Evolutionary conservation across 495 filamentous ascomycete species (phyloP).

Genomic region (Neurospora tetraspora): DNA sequence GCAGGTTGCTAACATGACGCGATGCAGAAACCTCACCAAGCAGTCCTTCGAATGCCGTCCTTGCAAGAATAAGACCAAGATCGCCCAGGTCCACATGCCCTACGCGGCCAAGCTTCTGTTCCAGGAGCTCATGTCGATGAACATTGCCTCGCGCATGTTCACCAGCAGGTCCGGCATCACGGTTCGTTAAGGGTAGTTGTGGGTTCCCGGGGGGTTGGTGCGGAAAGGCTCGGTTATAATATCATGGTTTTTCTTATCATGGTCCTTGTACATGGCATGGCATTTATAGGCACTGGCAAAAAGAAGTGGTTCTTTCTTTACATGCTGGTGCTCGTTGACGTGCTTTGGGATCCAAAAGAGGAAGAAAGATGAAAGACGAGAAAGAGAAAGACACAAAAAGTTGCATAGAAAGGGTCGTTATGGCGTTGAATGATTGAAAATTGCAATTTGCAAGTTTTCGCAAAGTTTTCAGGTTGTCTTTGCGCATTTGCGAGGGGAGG

Average conservation of each 20-base stretch:
- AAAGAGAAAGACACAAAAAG: background rate
- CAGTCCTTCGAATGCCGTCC: conserved; percentile 91
- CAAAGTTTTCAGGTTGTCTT: background rate
- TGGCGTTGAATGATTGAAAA: conserved; percentile 6
- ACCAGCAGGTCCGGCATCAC: conserved; percentile 68
- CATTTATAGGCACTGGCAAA: background rate
- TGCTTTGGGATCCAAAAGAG: background rate
- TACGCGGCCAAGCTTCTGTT: conserved; percentile 98
- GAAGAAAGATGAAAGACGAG: background rate
- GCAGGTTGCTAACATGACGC: too few relatives aligned
- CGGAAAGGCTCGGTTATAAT: background rate
- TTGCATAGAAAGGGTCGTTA: conserved; percentile 18
- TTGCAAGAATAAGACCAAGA: conserved; percentile 96
- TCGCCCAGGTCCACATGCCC: conserved; percentile 93
- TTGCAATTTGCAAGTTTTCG: background rate
- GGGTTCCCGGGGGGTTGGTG: background rate
- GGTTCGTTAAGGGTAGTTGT: conserved; percentile 39
- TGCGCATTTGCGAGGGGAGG: background rate
- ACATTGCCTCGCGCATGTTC: conserved; percentile 95
- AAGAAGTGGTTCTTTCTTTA: background rate
- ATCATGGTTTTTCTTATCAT: background rate
- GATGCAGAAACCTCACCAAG: conserved; percentile 77
- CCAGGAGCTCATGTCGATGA: conserved; percentile 97
- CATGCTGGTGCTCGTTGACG: background rate
- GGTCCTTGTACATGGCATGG: background rate